Conservation (phyloP, 306 rosid genomes). For the Vachellia pachyceras region DNA sequence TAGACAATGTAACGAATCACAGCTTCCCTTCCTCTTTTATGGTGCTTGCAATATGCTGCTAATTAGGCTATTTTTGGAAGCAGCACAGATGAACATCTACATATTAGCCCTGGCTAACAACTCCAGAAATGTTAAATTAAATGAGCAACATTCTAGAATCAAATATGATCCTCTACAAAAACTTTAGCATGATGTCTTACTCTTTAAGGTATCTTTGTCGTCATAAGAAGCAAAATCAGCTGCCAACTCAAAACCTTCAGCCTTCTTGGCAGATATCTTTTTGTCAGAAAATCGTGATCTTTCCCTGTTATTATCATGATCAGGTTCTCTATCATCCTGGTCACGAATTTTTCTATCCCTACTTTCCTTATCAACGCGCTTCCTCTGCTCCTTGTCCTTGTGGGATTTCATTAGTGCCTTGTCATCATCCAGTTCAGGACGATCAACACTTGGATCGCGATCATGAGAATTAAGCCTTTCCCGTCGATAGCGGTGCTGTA, state of each 20-base stretch:
- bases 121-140: not conserved
- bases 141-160: not conserved
- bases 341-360: conserved; percentile 79
- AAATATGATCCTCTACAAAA: conserved; percentile 18
- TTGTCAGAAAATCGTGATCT: conserved; percentile 61
- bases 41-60: not conserved
- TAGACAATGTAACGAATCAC: not conserved
- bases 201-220: conserved; percentile 69
- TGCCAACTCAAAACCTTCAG: conserved; percentile 67
- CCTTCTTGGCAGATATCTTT: conserved; percentile 70
- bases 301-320: conserved; percentile 70
- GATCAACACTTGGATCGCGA: conserved; percentile 75
- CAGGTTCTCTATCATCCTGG: conserved; percentile 75
- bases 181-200: conserved; percentile 54
- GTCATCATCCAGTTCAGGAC: conserved; percentile 76
- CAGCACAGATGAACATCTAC: not conserved
- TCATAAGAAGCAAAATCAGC: conserved; percentile 67
- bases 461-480: conserved; percentile 72
- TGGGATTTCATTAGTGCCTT: conserved; percentile 65
- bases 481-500: conserved; percentile 71
- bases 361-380: conserved; percentile 63
- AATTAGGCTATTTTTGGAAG: not conserved
- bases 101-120: not conserved
- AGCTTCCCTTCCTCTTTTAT: not conserved
- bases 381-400: conserved; percentile 76